Evolutionary conservation across 441 rosid species (phyloP).

Genomic region (Breynia disticha): DNA sequence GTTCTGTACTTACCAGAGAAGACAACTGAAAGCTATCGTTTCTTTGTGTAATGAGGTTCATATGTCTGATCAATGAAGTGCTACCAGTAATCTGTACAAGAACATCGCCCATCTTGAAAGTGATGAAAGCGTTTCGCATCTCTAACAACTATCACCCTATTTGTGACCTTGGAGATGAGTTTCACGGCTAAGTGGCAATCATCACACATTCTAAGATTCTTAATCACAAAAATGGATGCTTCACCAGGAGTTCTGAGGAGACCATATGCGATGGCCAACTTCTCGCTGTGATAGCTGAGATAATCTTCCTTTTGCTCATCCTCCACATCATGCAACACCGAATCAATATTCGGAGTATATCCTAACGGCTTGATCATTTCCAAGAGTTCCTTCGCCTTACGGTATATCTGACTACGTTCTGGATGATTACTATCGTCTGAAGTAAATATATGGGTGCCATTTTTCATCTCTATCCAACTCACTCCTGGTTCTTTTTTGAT

Average conservation of each 20-base stretch:
- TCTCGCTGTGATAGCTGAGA: constrained; percentile 73
- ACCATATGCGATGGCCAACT: constrained; percentile 78
- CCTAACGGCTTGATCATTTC: constrained; percentile 58
- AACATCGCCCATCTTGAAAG: constrained; percentile 20
- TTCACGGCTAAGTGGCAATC: constrained; percentile 85
- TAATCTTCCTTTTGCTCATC: constrained; percentile 71
- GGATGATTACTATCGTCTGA: constrained; percentile 57
- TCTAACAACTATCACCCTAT: constrained; percentile 54
- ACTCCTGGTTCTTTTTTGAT: constrained; percentile 88
- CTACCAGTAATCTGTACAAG: constrained; percentile 1
- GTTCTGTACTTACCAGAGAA: too few relatives aligned
- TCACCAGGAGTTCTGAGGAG: constrained; percentile 46
- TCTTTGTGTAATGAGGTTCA: too few relatives aligned
- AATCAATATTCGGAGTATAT: constrained; percentile 50
- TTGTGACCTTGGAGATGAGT: constrained; percentile 49
- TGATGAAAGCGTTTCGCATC: constrained; percentile 75
- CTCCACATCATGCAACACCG: constrained; percentile 61
- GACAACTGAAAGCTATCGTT: too few relatives aligned
- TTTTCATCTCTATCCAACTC: constrained; percentile 70
- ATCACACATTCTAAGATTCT: constrained; percentile 77
- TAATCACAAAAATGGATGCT: constrained; percentile 50
- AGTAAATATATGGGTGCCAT: constrained; percentile 48
- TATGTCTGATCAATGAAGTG: too few relatives aligned
- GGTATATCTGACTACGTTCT: constrained; percentile 36
- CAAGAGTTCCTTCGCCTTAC: constrained; percentile 47